phyloP scores from a whole-genome alignment of 75 land plant species.

The Chamaecyparis obtusa region DNA sequence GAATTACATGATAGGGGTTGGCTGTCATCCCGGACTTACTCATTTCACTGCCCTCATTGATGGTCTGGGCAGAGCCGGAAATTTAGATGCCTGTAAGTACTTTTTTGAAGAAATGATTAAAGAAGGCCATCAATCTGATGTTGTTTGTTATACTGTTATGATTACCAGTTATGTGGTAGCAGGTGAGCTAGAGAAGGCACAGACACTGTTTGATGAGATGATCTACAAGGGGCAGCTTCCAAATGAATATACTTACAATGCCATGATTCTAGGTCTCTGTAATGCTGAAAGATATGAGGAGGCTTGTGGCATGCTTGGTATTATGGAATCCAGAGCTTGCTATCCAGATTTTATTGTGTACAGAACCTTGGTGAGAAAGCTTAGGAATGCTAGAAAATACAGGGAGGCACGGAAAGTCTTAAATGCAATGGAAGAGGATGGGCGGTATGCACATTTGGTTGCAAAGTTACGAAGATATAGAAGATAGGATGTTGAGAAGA shows the following conservation, averaged over 20 bases:
- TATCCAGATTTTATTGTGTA: slow-evolving; percentile 79
- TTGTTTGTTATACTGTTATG: slow-evolving; percentile 70
- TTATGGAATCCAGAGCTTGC: slow-evolving; percentile 68
- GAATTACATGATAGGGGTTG: slow-evolving; percentile 56
- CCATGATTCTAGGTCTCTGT: slow-evolving; percentile 77
- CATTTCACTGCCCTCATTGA: slow-evolving; percentile 70
- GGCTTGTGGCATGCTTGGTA: slow-evolving; percentile 49
- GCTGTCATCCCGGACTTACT: slow-evolving; percentile 40
- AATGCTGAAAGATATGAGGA: slow-evolving; percentile 53
- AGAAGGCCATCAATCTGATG: slow-evolving; percentile 62
- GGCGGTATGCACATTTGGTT: slow-evolving; percentile 54
- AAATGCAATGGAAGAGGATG: slow-evolving; percentile 53
- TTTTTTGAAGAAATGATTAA: slow-evolving; percentile 60
- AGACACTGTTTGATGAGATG: slow-evolving; percentile 66
- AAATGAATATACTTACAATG: slow-evolving; percentile 80
- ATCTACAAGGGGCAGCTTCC: slow-evolving; percentile 55
- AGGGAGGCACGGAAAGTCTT: slow-evolving; percentile 57
- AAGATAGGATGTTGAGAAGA: background rate
- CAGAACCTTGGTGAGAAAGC: slow-evolving; percentile 56
- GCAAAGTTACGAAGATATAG: slow-evolving; percentile 39
- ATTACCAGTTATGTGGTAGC: slow-evolving; percentile 53
- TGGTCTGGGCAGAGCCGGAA: slow-evolving; percentile 69
- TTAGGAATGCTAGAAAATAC: slow-evolving; percentile 58
- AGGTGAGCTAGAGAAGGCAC: slow-evolving; percentile 54
- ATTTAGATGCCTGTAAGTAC: slow-evolving; percentile 62